Evolutionary conservation across 2,329 filamentous ascomycete species (phyloP), one percentile per base, ranked within the genome.

Genomic region (Curvularia sp.): DNA sequence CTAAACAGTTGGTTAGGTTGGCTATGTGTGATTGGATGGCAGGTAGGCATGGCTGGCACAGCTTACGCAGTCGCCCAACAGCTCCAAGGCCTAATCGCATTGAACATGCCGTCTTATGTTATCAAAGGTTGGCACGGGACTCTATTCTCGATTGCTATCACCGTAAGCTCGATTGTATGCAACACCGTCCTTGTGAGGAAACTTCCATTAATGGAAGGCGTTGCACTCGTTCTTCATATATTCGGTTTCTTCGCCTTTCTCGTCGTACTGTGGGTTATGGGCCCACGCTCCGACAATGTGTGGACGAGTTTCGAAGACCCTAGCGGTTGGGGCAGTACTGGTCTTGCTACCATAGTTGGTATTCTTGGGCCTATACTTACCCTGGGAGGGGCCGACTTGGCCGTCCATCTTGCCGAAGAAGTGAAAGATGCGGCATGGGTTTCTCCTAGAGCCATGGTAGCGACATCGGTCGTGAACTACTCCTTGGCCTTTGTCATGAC

Each of bases 221-320:
- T 65, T n/a, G 73, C 80, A 13, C 65, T 83, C 6, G 69, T 80
- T 13, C 52, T 84, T 3, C 81, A 84, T 55, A 67, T 83, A 23
- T 62, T 79, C 18, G 82, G 81, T 3, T 80, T 84, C 61, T 79
- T 84, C 57, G 80, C 77, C 2, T 76, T 83, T 57, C 60, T 84
- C 9, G 77, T 82, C 5, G 53, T 59, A 7, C 50, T 69, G 2
- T 63, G 58, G 63, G 55, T 60, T n/a, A 49, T 67, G 28, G 67
- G 54, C 8, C 74, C 77, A 1, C 74, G 73, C 19, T 69, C 71
- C 12, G 56, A 73, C 12, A 71, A 74, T 1, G 80, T 81, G 0
- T 82, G 82, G 54, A 76, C 77, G 3, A 60, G 73, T 0, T 83
- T 83, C 60, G 69, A 73, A 19, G 81, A 83, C 54, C 58, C 65